Conservation (phyloP, 116 monocot species). For the Trichopus zeylanicus region DNA sequence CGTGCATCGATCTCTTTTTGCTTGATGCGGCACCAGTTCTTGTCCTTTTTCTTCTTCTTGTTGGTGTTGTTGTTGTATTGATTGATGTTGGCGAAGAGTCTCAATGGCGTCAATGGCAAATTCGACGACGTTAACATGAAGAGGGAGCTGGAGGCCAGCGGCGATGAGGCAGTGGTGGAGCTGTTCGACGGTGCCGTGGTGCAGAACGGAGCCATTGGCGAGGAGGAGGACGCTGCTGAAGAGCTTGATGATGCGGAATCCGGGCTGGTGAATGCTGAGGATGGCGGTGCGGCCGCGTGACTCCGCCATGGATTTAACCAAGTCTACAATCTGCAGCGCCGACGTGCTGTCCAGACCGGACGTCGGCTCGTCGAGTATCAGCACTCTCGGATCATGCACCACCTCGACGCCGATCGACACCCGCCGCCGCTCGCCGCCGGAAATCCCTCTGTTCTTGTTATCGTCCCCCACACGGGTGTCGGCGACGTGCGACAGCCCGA, state of each 20-base stretch:
- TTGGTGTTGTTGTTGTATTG: slow-evolving; percentile 3
- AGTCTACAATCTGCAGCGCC: slow-evolving; percentile 70
- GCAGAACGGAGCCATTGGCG: slow-evolving; percentile 50
- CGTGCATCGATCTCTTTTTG: slow-evolving; percentile 34
- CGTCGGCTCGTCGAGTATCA: slow-evolving; percentile 92
- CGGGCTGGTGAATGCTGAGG: slow-evolving; percentile 92
- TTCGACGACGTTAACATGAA: slow-evolving; percentile 56
- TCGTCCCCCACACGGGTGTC: slow-evolving; percentile 36
- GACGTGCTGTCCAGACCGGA: slow-evolving; percentile 84
- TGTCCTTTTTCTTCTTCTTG: background rate
- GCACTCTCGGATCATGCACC: slow-evolving; percentile 60
- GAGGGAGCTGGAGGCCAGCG: slow-evolving; percentile 41
- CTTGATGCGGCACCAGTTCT: background rate
- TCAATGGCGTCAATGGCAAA: slow-evolving; percentile 79
- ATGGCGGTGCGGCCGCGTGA: slow-evolving; percentile 53
- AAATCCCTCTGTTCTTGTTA: slow-evolving; percentile 34
- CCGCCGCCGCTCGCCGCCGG: slow-evolving; percentile 78
- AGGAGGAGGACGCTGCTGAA: slow-evolving; percentile 66
- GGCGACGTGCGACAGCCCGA: slow-evolving; percentile 48
- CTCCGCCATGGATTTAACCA: slow-evolving; percentile 76
- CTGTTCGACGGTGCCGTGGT: slow-evolving; percentile 60
- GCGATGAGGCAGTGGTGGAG: slow-evolving; percentile 31
- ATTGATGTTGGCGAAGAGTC: slow-evolving; percentile 21
- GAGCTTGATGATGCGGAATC: slow-evolving; percentile 61
- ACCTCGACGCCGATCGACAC: slow-evolving; percentile 82